Evolutionary conservation across 352 stramenopile genomes (phyloP), one percentile per base, ranked within the genome.

Genomic region (Pythium chondricola): DNA sequence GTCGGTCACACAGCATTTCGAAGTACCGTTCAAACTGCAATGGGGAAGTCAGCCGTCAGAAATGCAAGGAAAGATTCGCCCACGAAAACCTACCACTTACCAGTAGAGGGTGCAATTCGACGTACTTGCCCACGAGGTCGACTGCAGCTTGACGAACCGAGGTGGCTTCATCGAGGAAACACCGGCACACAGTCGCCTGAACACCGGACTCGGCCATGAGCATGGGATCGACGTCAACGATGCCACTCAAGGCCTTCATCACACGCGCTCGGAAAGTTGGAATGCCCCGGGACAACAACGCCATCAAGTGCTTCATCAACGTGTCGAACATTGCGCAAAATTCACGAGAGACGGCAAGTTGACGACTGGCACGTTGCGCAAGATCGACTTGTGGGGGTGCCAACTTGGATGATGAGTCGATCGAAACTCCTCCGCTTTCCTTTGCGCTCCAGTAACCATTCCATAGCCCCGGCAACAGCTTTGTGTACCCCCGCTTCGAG

Each of bases 171-270:
- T 95, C 83, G 18, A 73, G 59, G 51, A 88, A 91, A 52, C 83
- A 92, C 2, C 50, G 63, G 37, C 67, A 60, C 9, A 95, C 83
- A 2, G 79, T 63, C 37, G 57, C 53, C 3, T 70, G 79, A 2
- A 95, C 67, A 16, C 56, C 46, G n/a, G 29, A 35, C 42, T 89
- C 76, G 32, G 69, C 68, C 83, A 95, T 95, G 13, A 95, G 51
- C 67, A 88, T 83, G 0, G 81, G 83, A 44, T 95, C 83, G 5
- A 90, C 74, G 30, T 93, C 79, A 10, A 95, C 77, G 49, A 95
- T 88, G 14, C 61, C 67, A 36, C 63, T 68, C 13, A 95, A 41
- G 18, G 69, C 78, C 55, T 87, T 92, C 62, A 95, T 74, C 16
- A 95, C 81, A 43, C 77, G 61, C 6, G 82, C 71, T 61, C 78